Evolutionary conservation across 768 basidiomycete genomes (phyloP), one percentile per base, ranked within the genome.

Genomic region (Tulasnella sp.): DNA sequence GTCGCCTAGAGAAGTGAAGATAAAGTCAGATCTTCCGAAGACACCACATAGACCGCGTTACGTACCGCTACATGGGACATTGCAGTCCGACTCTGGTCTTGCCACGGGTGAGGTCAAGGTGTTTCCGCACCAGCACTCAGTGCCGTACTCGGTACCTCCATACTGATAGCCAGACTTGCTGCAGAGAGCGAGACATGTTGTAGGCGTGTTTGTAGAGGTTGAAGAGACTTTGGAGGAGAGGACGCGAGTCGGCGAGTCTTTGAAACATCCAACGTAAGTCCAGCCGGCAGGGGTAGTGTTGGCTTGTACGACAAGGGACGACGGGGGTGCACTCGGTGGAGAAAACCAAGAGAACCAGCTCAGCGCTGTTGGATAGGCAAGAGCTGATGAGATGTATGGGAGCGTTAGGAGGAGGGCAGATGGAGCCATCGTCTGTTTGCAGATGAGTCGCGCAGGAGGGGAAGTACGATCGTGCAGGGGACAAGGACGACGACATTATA

Each of bases 91-190:
- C 17, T 73, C 72, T 39, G 72, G 41, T 22, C 40, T 42, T 17
- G 67, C 29, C n/a, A 67, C 39, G 5, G 65, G 44, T 39, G 66
- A 64, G 66, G 16, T 73, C 19, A 73, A 37, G 3, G 72, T 36
- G 35, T 68, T 73, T 14, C 66, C 72, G 32, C 72, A 73, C 72
- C 65, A 67, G 66, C 72, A 73, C 67, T 73, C 66, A 5, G 26
- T n/a, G 41, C 63, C 63, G 42, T 62, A 73, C 37, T 75, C 74
- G 42, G 63, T 19, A 11, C 74, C 74, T 22, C 41, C 74, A 35
- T 67, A 73, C 26, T 63, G 36, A 44, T 34, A 75, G 3, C 72
- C 74, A 3, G 39, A 29, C 37, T 47, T 71, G 17, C 14, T 37
- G 42, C 72, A 73, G 47, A 37, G 34, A 4, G 16, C 40, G 16